Percentiles rank a stretch among this genome's conserved stretches.
These are phyloP conservation scores for Apiotrichum veenhuisii DNA, from an alignment of 1,284 basidiomycete species.

Conservation along the genomic window DNA sequence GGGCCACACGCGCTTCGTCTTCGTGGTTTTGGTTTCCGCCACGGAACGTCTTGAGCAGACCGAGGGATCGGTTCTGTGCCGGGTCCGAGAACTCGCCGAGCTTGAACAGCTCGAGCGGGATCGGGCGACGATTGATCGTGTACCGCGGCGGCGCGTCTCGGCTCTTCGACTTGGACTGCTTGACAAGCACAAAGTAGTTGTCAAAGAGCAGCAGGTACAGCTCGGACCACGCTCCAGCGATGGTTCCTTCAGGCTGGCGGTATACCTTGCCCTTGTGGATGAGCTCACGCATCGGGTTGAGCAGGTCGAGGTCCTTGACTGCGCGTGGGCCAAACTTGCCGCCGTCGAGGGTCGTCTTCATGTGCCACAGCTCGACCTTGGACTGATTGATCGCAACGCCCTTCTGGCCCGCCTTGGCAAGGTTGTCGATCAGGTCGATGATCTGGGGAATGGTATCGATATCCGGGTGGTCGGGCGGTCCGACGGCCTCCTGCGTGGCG, in stretches of 20 bases:
- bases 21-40: constrained; percentile 6
- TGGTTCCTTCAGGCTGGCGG: constrained; percentile 77
- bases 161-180: constrained; percentile 73
- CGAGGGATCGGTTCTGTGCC: constrained; percentile 32
- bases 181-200: constrained; percentile 87
- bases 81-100: constrained; percentile 69
- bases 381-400: constrained; percentile 76
- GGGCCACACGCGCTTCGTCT: neutral
- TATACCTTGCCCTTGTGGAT: constrained; percentile 76
- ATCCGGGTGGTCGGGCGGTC: constrained; percentile 71
- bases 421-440: constrained; percentile 74
- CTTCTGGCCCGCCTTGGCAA: constrained; percentile 78
- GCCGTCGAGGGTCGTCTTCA: constrained; percentile 58
- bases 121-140: constrained; percentile 71
- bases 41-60: constrained; percentile 35
- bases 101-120: constrained; percentile 79
- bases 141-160: constrained; percentile 50
- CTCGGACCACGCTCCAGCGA: constrained; percentile 78
- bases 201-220: constrained; percentile 84
- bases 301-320: constrained; percentile 78
- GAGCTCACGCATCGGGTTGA: constrained; percentile 74
- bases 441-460: constrained; percentile 72
- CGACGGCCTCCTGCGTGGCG: constrained; percentile 55
- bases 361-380: constrained; percentile 80
- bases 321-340: constrained; percentile 74